These are phyloP conservation scores for Posidonia australis DNA, from an alignment of 106 monocot species.

Conservation along the genomic window DNA sequence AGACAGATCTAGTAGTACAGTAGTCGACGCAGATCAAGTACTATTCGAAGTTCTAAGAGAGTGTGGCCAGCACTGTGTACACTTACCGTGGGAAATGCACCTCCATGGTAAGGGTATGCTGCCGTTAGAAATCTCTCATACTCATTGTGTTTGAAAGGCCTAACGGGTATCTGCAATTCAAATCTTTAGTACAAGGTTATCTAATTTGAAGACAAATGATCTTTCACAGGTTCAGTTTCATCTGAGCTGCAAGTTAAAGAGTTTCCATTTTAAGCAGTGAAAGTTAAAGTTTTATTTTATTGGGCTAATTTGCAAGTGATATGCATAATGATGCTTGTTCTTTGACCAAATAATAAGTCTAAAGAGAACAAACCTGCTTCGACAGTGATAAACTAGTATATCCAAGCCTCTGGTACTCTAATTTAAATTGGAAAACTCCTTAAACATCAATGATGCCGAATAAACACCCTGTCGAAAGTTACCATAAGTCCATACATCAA, in stretches of 20 bases:
- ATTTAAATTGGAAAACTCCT: conserved; percentile 97
- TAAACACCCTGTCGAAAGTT: conserved; percentile 53
- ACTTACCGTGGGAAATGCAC: conserved; percentile 91
- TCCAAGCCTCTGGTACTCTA: conserved; percentile 89
- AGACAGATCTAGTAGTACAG: neutral
- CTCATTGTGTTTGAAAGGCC: conserved; percentile 84
- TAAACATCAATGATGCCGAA: conserved; percentile 85
- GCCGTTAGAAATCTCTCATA: conserved; percentile 91
- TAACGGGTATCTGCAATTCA: conserved; percentile 71
- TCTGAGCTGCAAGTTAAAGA: neutral
- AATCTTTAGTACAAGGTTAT: neutral
- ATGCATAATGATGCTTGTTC: neutral
- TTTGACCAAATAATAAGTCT: too few relatives aligned
- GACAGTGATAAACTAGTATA: conserved; percentile 80
- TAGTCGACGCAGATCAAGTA: neutral
- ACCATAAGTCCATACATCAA: neutral
- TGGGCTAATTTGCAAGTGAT: neutral
- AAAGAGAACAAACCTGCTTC: conserved; percentile 52
- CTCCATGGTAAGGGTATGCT: conserved; percentile 89
- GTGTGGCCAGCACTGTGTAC: neutral
- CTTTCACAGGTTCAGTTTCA: neutral
- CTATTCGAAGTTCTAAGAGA: neutral
- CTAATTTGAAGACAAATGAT: neutral
- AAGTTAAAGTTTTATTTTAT: neutral
- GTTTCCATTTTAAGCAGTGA: neutral